Conservation (phyloP, 176 grass and related monocot species). For the Aegilops bicornis region DNA sequence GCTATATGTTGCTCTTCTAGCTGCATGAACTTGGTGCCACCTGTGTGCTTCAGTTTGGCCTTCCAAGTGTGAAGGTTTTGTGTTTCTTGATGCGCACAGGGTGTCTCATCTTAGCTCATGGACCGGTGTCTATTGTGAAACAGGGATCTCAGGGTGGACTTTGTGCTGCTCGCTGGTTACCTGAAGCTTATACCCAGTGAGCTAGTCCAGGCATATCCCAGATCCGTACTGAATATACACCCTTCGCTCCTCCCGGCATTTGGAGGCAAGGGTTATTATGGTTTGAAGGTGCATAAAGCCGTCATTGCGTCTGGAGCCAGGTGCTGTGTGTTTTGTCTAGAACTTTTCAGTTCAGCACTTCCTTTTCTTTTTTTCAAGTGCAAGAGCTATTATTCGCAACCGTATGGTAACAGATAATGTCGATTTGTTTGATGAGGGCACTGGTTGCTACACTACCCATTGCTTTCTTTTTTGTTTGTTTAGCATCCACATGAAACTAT, state of each 20-base stretch:
- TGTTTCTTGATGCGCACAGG: too few species aligned
- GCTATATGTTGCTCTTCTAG: neutral
- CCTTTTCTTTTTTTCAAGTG: neutral
- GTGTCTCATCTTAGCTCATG: neutral
- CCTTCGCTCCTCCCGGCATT: constrained; percentile 95
- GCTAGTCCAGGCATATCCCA: constrained; percentile 61
- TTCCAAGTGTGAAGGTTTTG: neutral
- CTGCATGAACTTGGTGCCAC: neutral
- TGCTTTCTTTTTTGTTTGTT: too few species aligned
- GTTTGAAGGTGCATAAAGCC: constrained; percentile 79
- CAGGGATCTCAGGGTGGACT: constrained; percentile 65
- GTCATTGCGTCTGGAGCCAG: constrained; percentile 88
- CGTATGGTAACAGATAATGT: neutral
- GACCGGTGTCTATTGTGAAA: constrained; percentile 24
- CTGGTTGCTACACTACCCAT: neutral
- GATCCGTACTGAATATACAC: constrained; percentile 86
- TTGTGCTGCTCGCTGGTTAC: constrained; percentile 81
- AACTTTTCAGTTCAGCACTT: neutral
- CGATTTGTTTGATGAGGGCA: neutral
- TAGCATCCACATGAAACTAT: neutral
- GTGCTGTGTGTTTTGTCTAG: constrained; percentile 26
- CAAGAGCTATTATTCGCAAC: neutral
- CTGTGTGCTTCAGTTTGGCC: neutral
- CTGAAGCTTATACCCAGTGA: constrained; percentile 84
- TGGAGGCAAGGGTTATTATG: constrained; percentile 88